Evolutionary conservation across 1,139 yeast species (phyloP), one percentile per base, ranked within the genome.

Genomic region (Yamadazyma songkhlaensis): DNA sequence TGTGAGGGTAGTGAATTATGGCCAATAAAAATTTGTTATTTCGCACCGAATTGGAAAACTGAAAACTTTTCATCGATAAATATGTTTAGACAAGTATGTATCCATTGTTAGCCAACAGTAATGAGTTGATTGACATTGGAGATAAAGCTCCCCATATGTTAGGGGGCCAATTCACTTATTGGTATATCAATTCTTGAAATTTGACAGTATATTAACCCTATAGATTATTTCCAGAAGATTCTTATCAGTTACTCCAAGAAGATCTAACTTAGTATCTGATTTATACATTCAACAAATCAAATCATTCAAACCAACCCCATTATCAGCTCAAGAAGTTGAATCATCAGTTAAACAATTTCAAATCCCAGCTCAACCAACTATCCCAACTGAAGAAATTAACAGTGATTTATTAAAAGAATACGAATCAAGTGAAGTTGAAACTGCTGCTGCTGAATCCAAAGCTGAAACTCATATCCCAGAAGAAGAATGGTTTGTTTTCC

Each of bases 401-500:
- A 77, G 87, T 47, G 83, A 83, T 45, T 84, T 87, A 46, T 74
- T 90, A 54, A 72, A 81, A 47, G 81, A 77, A 46, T 90, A 90
- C 72, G 92, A 84, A 60, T 49, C 79, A 38, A 72, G 83, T 43
- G 76, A 78, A 45, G 97, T 89, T 48, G 84, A 85, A 49, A 71
- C 66, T 46, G 62, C 65, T 33, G 57, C 70, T 40, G 53, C 68
- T 31, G 57, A 70, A 35, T 55, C 67, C 36, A 63, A 62, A 42
- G 65, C 69, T 48, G 66, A 69, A 33, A 67, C 72, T 44, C 70
- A 72, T 40, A 68, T 73, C 41, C 69, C 70, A 41, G 75, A 76
- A 54, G 95, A 84, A 64, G 90, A 85, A 71, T 83, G 89, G 89
- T 79, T 83, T 54, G 90, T 83, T 44, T 82, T 82, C 67, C 92